Conservation (phyloP, 2,329 filamentous ascomycete genomes). For the Aspergillus sp. region DNA sequence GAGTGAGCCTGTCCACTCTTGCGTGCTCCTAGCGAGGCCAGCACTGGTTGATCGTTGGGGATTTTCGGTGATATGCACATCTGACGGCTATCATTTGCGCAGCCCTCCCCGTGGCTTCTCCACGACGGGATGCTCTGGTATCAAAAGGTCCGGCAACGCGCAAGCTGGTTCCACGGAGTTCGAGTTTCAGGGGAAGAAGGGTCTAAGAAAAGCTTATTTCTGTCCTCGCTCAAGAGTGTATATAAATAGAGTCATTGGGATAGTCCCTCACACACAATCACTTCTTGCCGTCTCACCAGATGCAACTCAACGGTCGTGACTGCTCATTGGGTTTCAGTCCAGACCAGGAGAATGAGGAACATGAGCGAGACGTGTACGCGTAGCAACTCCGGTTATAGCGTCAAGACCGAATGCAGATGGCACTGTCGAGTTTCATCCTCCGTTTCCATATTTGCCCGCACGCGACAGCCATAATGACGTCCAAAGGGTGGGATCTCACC, state of each 20-base stretch:
- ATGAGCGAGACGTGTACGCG: background rate
- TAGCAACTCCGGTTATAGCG: background rate
- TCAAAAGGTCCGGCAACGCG: constrained; percentile 19
- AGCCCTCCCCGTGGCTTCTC: background rate
- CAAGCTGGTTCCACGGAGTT: constrained; percentile 21
- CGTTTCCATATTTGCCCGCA: background rate
- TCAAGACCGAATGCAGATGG: background rate
- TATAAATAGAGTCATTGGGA: constrained; percentile 15
- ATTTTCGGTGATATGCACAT: constrained; percentile 16
- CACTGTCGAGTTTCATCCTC: background rate
- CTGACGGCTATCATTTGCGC: constrained; percentile 15
- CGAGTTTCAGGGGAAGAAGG: constrained; percentile 12
- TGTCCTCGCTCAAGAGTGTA: background rate
- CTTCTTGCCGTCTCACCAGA: background rate
- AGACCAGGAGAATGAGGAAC: background rate
- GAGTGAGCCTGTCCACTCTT: constrained; percentile 9
- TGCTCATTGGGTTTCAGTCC: background rate
- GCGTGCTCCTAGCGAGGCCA: constrained; percentile 8
- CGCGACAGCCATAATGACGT: background rate
- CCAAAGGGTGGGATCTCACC: background rate
- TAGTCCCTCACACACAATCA: background rate
- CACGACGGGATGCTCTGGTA: constrained; percentile 14
- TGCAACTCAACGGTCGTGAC: background rate
- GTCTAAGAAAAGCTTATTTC: constrained; percentile 17
- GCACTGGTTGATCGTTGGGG: constrained; percentile 14